Percentiles rank a stretch among this genome's conserved stretches.
phyloP scores from a whole-genome alignment of 2,329 filamentous ascomycete genomes.

The Metarhizium robertsii region DNA sequence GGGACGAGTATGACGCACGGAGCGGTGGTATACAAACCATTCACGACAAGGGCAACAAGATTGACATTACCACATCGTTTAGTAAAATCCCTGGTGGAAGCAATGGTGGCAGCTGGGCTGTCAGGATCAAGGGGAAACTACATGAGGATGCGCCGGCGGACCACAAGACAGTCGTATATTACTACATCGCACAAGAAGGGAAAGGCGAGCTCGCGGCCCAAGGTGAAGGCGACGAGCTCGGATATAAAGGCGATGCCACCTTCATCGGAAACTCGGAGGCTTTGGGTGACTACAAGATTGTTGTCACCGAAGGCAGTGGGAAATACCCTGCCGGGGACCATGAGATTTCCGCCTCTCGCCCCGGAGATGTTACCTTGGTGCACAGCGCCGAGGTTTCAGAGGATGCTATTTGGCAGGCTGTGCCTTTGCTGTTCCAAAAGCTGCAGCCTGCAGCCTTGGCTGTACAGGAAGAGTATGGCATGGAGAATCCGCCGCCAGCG shows the following conservation, averaged over 20 bases:
- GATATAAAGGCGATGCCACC: conserved; percentile 52
- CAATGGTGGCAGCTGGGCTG: conserved; percentile 87
- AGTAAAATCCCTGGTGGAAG: conserved; percentile 82
- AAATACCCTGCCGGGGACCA: conserved; percentile 56
- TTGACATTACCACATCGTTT: conserved; percentile 90
- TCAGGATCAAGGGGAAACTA: conserved; percentile 72
- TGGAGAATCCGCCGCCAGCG: conserved; percentile 67
- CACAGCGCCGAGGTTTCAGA: conserved; percentile 58
- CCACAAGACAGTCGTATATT: conserved; percentile 68
- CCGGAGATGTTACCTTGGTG: conserved; percentile 67
- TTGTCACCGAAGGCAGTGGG: conserved; percentile 61
- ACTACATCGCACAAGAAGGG: conserved; percentile 77
- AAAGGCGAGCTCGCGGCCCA: conserved; percentile 53
- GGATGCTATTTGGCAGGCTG: conserved; percentile 75
- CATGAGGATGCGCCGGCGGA: conserved; percentile 57
- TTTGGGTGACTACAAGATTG: conserved; percentile 72
- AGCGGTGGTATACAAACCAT: conserved; percentile 83
- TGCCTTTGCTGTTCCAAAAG: conserved; percentile 50
- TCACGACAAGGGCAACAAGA: conserved; percentile 76
- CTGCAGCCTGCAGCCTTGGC: conserved; percentile 40
- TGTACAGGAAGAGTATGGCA: conserved; percentile 38
- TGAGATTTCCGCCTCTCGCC: conserved; percentile 56
- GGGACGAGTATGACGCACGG: conserved; percentile 92
- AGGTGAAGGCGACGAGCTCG: conserved; percentile 38
- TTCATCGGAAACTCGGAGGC: conserved; percentile 61